phyloP scores from a whole-genome alignment of 306 rosid genomes.

The Castanea mollissima region DNA sequence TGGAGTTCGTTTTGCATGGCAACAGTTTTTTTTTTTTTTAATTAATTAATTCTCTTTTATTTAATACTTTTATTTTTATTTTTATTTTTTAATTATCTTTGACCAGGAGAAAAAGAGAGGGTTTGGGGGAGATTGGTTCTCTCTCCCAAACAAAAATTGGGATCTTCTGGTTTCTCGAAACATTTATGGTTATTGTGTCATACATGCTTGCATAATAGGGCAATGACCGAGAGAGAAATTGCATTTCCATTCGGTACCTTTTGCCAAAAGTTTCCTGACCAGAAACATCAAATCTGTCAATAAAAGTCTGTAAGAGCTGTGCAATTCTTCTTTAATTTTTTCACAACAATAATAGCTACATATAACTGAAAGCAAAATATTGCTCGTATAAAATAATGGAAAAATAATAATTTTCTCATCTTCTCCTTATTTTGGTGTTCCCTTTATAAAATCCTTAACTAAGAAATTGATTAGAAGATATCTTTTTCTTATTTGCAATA shows the following conservation, averaged over 20 bases:
- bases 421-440: background rate
- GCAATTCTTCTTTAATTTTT: background rate
- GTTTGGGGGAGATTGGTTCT: background rate
- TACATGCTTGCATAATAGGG: conserved; percentile 50
- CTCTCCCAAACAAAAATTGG: conserved; percentile 24
- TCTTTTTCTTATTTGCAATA: background rate
- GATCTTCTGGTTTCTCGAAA: conserved; percentile 39
- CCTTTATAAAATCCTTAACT: background rate
- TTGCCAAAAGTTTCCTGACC: conserved; percentile 15
- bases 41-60: background rate
- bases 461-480: background rate
- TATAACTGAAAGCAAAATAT: background rate
- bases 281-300: conserved; percentile 11
- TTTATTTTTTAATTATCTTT: background rate
- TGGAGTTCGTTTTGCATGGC: conserved; percentile 55
- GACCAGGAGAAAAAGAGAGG: background rate
- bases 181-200: conserved; percentile 36
- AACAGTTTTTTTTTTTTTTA: background rate
- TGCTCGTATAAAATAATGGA: background rate
- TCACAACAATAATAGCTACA: background rate
- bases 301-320: background rate
- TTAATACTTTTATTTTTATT: background rate
- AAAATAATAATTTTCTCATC: background rate
- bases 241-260: conserved; percentile 13
- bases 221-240: conserved; percentile 22